Evolutionary conservation across 75 land plant species (phyloP), one percentile per base, ranked within the genome.

Genomic region (Cunninghamia lanceolata): DNA sequence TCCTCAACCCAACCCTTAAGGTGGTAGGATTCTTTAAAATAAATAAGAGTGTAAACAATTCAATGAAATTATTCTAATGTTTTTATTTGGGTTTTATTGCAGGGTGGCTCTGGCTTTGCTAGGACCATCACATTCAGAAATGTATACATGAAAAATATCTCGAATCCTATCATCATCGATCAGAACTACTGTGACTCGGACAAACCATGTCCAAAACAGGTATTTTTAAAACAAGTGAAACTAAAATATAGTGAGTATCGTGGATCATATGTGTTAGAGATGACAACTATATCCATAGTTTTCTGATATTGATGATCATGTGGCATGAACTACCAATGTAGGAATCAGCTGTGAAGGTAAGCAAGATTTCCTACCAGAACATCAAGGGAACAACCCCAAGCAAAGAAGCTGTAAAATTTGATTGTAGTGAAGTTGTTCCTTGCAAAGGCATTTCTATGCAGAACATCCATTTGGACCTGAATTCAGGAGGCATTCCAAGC

Each of bases 121-220:
- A 81, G 87, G 15, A 85, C 92, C 8, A 90, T 98, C 42, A 84
- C 77, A 14, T 98, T 94, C 86, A 83, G 85, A 75, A 95, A 98
- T 80, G 80, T 96, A 36, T 34, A 85, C 86, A 98, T 98, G 99
- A 74, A 89, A 34, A 92, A 92, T 79, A 98, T 98, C 11, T 91
- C 95, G 34, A 92, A 96, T 84, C 99, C 99, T 17, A 95, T 98
- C 14, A 91, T 94, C 46, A 92, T 98, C 39, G 96, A 98, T 86
- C 99, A 98, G 86, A 93, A 92, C 83, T 98, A 98, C 83, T 98
- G 99, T 84, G 99, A 98, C 78, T 91, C 96, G 19, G 19, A 56
- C 3, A 14, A 28, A 2, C 89, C 93, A 75, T 97, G 99, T 86
- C 85, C 68, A 35, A 94, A 94, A 86, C 93, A 94, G 95, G 95